phyloP scores from a whole-genome alignment of 257 asterid species.

The Jacaranda copaia region DNA sequence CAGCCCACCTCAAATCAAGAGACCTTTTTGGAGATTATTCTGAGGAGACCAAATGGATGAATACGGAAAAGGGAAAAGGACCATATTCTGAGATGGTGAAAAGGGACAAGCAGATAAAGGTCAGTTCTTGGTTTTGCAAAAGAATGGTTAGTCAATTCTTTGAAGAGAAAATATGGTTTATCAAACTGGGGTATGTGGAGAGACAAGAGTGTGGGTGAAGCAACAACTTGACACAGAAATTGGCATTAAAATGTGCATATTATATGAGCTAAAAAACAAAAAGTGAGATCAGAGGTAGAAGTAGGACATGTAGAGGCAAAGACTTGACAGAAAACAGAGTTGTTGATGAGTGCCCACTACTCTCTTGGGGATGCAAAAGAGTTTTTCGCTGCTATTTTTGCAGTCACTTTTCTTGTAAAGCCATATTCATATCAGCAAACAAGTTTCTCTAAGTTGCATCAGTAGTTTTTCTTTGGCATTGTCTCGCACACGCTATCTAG shows the following conservation, averaged over 20 bases:
- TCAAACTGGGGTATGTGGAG: conserved; percentile 42
- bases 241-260: conserved; percentile 41
- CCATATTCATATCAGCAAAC: neutral
- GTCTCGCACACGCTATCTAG: too few species aligned
- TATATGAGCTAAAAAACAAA: conserved; percentile 31
- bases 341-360: conserved; percentile 47
- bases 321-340: conserved; percentile 34
- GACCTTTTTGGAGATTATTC: conserved; percentile 41
- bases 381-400: neutral
- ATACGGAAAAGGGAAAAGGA: conserved; percentile 34
- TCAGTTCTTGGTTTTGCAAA: conserved; percentile 57
- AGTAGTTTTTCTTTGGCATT: too few species aligned
- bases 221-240: conserved; percentile 43
- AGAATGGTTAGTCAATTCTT: conserved; percentile 46
- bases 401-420: neutral
- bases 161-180: conserved; percentile 37
- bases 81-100: conserved; percentile 55
- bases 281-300: conserved; percentile 32
- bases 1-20: conserved; percentile 55
- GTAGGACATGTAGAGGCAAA: conserved; percentile 38
- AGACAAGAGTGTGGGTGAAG: conserved; percentile 69
- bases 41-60: conserved; percentile 34
- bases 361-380: conserved; percentile 39
- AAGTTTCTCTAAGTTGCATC: too few species aligned
- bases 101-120: conserved; percentile 65